Conservation (phyloP, 805 yeast genomes). For the Sporopachydermia quercuum region DNA sequence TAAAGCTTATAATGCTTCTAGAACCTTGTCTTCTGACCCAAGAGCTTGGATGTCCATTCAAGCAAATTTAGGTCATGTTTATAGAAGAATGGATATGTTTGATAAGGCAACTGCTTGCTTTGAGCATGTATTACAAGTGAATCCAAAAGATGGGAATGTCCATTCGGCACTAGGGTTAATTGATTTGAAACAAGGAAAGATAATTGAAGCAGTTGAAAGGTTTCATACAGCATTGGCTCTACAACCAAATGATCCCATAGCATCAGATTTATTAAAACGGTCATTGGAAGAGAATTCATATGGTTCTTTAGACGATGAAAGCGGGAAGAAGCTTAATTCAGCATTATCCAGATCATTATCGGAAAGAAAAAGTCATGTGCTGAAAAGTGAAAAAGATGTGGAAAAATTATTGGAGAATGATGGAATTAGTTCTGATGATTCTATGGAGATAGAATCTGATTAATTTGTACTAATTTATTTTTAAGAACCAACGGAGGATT, state of each 20-base stretch:
- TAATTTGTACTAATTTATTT: no score
- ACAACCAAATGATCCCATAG: conserved; percentile 69
- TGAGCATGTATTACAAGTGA: conserved; percentile 53
- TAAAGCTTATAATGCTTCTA: conserved; percentile 59
- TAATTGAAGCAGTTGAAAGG: conserved; percentile 52
- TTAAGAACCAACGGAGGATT: no score
- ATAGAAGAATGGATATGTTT: conserved; percentile 45
- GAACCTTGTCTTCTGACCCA: conserved; percentile 57
- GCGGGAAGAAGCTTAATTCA: background rate
- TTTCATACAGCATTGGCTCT: conserved; percentile 74
- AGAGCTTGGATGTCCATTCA: conserved; percentile 77
- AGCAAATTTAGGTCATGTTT: conserved; percentile 80
- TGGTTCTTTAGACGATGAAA: background rate
- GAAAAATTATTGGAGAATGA: background rate
- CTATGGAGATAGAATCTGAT: background rate
- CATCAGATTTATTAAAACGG: conserved; percentile 63
- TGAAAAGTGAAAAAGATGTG: background rate
- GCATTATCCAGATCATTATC: background rate
- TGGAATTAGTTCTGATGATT: background rate
- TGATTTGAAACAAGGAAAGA: conserved; percentile 51
- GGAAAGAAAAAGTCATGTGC: background rate
- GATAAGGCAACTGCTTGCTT: conserved; percentile 63
- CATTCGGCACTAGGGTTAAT: conserved; percentile 78
- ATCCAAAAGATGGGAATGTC: conserved; percentile 59
- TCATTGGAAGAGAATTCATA: conserved; percentile 52